Evolutionary conservation across 2,329 filamentous ascomycete species (phyloP), one percentile per base, ranked within the genome.

Genomic region (Hypoxylon sp.): DNA sequence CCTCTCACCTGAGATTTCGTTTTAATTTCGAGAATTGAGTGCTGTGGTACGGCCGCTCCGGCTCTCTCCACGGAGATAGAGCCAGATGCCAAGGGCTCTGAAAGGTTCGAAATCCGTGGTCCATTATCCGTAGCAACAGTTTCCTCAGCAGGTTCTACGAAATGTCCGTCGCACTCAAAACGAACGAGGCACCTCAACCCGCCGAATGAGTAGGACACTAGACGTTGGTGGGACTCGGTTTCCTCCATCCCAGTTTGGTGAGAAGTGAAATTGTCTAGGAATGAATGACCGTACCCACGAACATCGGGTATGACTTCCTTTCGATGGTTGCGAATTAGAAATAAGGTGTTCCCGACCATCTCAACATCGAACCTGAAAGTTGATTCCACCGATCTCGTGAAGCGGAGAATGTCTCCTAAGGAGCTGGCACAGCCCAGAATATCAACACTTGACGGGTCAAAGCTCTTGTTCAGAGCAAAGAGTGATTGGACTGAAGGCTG

Each of bases 351-450:
- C 8, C 70, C 71, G 48, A 74, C 36, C 42, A 72, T 57, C 38
- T 74, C 72, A 38, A 70, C 65, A 28, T 73, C 64, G 18, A 71
- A 72, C 30, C 70, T 62, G 53, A 73, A 73, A 2, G 70, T 71
- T 7, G 67, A 64, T 3, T 71, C 60, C 5, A 71, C 44, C 4
- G 62, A 68, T 28, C 66, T 54, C 11, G 46, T 45, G 51, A 71
- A 73, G 22, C 70, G 67, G 11, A 74, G 62, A n/a, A 73, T 62
- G 6, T 74, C 69, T 38, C 71, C 69, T n/a, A 74, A 32, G 2
- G 72, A 66, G 36, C 70, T 73, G 22, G 72, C 72, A 30, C 69
- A 73, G 2, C 66, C 69, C 67, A 73, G 55, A 33, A 73, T 61
- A 26, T 74, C 67, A 20, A 73, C 58, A 42, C 16, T 59, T 24